Conservation (phyloP, 345 rosid species). For the Populus deltoides region DNA sequence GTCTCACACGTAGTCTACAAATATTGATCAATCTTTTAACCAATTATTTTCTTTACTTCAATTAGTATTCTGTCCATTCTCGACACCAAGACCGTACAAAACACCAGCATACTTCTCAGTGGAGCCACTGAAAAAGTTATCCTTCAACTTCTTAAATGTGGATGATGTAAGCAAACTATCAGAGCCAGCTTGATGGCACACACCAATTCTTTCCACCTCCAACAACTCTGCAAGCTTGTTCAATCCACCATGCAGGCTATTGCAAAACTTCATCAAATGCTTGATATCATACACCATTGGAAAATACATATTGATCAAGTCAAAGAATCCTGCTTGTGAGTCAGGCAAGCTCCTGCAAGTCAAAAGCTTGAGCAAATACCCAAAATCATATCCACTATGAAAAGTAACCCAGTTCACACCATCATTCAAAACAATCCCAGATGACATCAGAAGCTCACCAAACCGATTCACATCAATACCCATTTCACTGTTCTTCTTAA, state of each 20-base stretch:
- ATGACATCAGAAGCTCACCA: slow-evolving; percentile 86
- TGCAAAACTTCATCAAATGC: slow-evolving; percentile 88
- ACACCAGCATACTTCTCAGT: slow-evolving; percentile 75
- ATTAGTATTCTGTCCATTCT: slow-evolving; percentile 63
- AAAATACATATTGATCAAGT: slow-evolving; percentile 55
- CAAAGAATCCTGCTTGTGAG: slow-evolving; percentile 62
- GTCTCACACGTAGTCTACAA: slow-evolving; percentile 71
- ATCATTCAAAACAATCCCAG: slow-evolving; percentile 77
- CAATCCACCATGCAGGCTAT: slow-evolving; percentile 80
- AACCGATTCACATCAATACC: slow-evolving; percentile 77
- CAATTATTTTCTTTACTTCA: slow-evolving; percentile 34
- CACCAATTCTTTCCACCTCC: slow-evolving; percentile 84
- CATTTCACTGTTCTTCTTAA: slow-evolving; percentile 64
- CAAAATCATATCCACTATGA: slow-evolving; percentile 86
- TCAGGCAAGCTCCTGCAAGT: slow-evolving; percentile 62
- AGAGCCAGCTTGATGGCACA: slow-evolving; percentile 85
- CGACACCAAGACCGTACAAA: slow-evolving; percentile 85
- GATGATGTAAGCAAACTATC: slow-evolving; percentile 88
- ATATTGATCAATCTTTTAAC: slow-evolving; percentile 33
- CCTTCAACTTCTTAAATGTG: slow-evolving; percentile 83
- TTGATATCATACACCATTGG: slow-evolving; percentile 80
- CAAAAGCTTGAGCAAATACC: slow-evolving; percentile 75
- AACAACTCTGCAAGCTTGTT: slow-evolving; percentile 82
- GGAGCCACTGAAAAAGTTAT: slow-evolving; percentile 65
- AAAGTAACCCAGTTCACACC: slow-evolving; percentile 72